phyloP scores from a whole-genome alignment of 495 filamentous ascomycete species.

The Daldinia loculata region DNA sequence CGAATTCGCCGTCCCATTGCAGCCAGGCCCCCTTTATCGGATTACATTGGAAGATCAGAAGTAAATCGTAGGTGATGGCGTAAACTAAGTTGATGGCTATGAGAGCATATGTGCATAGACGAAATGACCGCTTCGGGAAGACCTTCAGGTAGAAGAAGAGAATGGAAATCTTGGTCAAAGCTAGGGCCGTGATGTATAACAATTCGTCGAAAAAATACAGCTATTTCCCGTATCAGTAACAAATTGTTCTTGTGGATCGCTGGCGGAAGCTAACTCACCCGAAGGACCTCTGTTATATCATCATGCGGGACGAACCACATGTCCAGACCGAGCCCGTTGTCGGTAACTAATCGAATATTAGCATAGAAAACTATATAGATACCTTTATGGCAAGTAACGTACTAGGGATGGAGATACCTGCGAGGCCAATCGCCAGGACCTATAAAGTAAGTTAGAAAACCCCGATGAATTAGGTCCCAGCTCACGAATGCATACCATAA shows the following conservation, averaged over 20 bases:
- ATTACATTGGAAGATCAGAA: conserved; percentile 54
- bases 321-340: conserved; percentile 38
- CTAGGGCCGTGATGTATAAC: conserved; percentile 52
- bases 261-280: conserved; percentile 20
- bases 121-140: conserved; percentile 55
- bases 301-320: conserved; percentile 45
- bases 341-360: conserved; percentile 22
- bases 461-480: neutral
- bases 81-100: conserved; percentile 49
- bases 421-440: conserved; percentile 25
- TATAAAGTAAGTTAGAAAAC: conserved; percentile 11
- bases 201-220: conserved; percentile 52
- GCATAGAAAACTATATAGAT: neutral
- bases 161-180: conserved; percentile 59
- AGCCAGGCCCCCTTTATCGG: conserved; percentile 53
- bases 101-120: conserved; percentile 45
- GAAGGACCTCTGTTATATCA: conserved; percentile 39
- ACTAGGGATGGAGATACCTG: conserved; percentile 24
- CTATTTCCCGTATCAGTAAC: conserved; percentile 35
- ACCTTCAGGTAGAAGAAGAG: conserved; percentile 63
- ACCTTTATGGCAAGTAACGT: conserved; percentile 1
- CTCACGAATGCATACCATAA: conserved; percentile 25
- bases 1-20: conserved; percentile 47
- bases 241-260: neutral
- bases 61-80: conserved; percentile 45